Conservation (phyloP, 2,329 filamentous ascomycete genomes). For the Hypocreales sp. region DNA sequence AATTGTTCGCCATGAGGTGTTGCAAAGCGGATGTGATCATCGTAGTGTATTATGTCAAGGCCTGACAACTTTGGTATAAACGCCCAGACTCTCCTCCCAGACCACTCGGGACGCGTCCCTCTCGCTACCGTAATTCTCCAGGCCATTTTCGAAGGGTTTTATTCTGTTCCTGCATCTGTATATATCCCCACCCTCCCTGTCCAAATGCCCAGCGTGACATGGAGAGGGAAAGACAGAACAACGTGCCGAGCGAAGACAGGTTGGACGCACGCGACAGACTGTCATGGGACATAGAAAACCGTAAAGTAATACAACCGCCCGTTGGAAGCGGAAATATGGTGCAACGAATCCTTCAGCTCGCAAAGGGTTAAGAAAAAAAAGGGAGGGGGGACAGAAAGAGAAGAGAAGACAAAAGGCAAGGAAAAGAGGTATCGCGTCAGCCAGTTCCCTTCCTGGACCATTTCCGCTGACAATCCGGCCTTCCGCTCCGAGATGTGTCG, state of each 20-base stretch:
- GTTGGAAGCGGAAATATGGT: constrained; percentile 16
- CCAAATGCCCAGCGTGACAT: constrained; percentile 10
- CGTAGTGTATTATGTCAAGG: constrained; percentile 21
- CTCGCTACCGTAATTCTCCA: constrained; percentile 8
- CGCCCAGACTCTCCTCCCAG: constrained; percentile 1
- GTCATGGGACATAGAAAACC: constrained; percentile 15
- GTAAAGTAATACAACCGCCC: constrained; percentile 21
- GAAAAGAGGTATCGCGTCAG: constrained; percentile 20
- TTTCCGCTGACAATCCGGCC: constrained; percentile 10
- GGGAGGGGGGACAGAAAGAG: constrained; percentile 7
- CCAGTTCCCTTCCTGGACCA: constrained; percentile 10
- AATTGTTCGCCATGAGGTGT: too few species aligned
- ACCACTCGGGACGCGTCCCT: background rate
- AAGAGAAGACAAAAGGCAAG: constrained; percentile 8
- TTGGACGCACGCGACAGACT: too few species aligned
- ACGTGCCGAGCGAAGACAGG: too few species aligned
- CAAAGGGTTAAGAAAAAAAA: constrained; percentile 8
- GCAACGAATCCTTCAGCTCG: constrained; percentile 17
- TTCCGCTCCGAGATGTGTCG: constrained; percentile 8
- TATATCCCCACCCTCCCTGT: constrained; percentile 3
- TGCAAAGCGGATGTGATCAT: too few species aligned
- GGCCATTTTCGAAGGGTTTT: constrained; percentile 2
- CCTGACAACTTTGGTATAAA: constrained; percentile 16
- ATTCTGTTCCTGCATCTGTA: constrained; percentile 3
- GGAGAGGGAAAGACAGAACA: constrained; percentile 15